A percentile compares a stretch with the other conserved stretches of the same genome.
These are phyloP conservation scores for Ceratocystis lukuohia DNA, from an alignment of 2,329 filamentous ascomycete species.

Conservation along the genomic window DNA sequence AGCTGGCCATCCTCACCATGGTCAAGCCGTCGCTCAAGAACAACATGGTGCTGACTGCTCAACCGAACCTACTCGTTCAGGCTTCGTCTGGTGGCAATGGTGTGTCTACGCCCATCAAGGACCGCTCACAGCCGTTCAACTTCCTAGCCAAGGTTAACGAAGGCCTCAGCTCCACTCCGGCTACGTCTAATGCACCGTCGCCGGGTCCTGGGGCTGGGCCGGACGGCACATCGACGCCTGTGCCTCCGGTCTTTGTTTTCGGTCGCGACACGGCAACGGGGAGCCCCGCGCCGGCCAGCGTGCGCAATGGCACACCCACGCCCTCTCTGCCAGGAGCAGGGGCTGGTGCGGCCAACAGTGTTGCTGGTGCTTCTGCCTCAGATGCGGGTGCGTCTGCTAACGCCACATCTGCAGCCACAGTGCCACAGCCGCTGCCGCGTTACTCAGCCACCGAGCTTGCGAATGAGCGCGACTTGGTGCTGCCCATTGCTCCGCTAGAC, in stretches of 20 bases:
- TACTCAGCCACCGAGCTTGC: conserved; percentile 42
- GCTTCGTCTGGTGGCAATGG: conserved; percentile 28
- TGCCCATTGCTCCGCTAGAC: conserved; percentile 75
- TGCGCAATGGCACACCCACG: conserved; percentile 35
- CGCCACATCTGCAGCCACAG: conserved; percentile 26
- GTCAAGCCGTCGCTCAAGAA: conserved; percentile 46
- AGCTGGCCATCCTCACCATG: conserved; percentile 50
- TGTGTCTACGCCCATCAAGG: conserved; percentile 47
- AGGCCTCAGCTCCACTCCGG: conserved; percentile 61
- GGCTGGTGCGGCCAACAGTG: conserved; percentile 14
- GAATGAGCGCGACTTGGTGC: conserved; percentile 60
- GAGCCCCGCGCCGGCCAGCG: conserved; percentile 41
- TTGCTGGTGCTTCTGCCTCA: neutral
- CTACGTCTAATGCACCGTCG: conserved; percentile 74
- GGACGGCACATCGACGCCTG: conserved; percentile 58
- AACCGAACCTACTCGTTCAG: conserved; percentile 33
- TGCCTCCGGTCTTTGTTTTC: conserved; percentile 42
- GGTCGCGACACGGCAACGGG: conserved; percentile 32
- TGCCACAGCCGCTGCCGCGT: conserved; percentile 21
- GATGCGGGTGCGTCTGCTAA: conserved; percentile 25
- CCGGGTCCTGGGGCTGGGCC: conserved; percentile 66
- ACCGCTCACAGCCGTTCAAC: conserved; percentile 53
- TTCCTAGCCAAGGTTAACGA: conserved; percentile 54
- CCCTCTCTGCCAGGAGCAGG: conserved; percentile 22
- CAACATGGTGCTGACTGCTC: conserved; percentile 21